These are phyloP conservation scores for Rhizophora mangle DNA, from an alignment of 345 rosid genomes.

Conservation along the genomic window DNA sequence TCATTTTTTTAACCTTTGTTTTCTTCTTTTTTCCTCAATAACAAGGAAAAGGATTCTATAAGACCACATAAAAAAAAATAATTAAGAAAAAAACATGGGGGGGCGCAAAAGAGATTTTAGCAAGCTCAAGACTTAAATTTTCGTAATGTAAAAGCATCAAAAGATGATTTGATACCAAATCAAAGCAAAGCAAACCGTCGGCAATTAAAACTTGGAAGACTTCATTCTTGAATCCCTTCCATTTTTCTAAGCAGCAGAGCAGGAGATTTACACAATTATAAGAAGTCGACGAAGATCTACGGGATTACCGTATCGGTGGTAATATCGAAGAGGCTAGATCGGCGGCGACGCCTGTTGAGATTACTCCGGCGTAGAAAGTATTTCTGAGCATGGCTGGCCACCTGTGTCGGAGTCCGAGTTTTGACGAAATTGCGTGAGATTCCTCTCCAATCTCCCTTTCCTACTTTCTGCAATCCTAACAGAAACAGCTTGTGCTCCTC, in stretches of 20 bases:
- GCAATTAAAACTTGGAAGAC: not conserved
- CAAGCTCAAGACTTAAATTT: no score
- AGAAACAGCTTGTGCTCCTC: conserved; percentile 90
- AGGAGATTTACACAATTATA: not conserved
- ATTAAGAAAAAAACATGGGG: no score
- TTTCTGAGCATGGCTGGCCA: conserved; percentile 97
- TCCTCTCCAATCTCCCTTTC: conserved; percentile 96
- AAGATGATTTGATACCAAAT: not conserved
- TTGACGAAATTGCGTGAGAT: conserved; percentile 85
- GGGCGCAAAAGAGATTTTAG: no score
- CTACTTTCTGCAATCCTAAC: conserved; percentile 76
- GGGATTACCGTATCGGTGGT: conserved; percentile 67
- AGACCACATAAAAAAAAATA: no score
- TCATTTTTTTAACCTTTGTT: not conserved
- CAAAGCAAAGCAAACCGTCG: not conserved
- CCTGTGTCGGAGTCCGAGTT: conserved; percentile 88
- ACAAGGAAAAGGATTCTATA: not conserved
- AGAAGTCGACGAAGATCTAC: not conserved
- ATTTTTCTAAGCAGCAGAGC: no score
- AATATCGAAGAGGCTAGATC: conserved; percentile 89
- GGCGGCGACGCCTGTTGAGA: conserved; percentile 86
- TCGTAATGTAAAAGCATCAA: no score
- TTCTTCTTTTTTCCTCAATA: not conserved
- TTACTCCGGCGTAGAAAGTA: conserved; percentile 75
- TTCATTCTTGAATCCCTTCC: not conserved